A percentile compares a stretch with the other conserved stretches of the same genome.
phyloP scores from a whole-genome alignment of 192 early-diverging fungal species.

The Coemansia sp. region DNA sequence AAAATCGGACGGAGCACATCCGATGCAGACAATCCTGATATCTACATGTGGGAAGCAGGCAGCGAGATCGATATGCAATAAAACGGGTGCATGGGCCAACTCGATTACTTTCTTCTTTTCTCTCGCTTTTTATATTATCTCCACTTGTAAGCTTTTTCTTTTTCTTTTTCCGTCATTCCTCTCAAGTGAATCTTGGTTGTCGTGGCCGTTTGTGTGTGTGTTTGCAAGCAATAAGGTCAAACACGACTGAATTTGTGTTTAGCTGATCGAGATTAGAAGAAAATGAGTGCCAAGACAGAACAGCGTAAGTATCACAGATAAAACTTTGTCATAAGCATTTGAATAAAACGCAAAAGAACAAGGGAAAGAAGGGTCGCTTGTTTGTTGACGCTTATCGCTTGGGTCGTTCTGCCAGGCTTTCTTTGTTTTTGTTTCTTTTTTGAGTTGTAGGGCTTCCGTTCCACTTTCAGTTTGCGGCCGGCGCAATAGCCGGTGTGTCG shows the following conservation, averaged over 20 bases:
- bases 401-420: background rate
- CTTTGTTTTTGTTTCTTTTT: constrained; percentile 3
- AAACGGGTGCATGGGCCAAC: background rate
- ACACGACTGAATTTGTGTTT: constrained; percentile 3
- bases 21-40: background rate
- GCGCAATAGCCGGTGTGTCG: constrained; percentile 81
- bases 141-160: background rate
- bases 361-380: background rate
- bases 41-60: background rate
- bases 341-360: background rate
- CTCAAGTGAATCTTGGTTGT: background rate
- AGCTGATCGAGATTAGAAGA: constrained; percentile 9
- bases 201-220: background rate
- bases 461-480: constrained; percentile 76
- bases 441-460: constrained; percentile 69
- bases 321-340: background rate
- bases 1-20: background rate
- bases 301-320: constrained; percentile 9
- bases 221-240: background rate
- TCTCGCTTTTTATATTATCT: background rate
- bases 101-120: background rate
- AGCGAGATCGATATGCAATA: background rate
- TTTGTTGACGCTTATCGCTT: background rate
- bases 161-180: background rate
- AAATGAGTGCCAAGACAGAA: constrained; percentile 17